Evolutionary conservation across 257 asterid species (phyloP).

Genomic region (Anisodus acutangulus): DNA sequence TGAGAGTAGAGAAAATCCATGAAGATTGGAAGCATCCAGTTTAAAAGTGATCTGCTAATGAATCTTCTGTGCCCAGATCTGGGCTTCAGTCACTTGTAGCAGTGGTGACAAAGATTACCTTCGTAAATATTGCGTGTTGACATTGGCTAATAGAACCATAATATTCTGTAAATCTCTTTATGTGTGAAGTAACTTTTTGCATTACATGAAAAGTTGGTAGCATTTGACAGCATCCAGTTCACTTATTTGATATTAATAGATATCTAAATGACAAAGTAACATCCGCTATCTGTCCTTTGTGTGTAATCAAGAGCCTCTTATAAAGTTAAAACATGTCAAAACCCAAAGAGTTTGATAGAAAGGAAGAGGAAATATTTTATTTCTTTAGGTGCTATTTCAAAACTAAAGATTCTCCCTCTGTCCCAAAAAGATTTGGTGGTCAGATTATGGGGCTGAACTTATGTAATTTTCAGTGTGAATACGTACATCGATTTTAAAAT

Average conservation of each 20-base stretch:
- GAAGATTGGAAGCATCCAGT: constrained; percentile 10
- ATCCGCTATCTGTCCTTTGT: constrained; percentile 16
- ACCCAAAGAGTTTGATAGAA: constrained; percentile 2
- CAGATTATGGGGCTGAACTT: constrained; percentile 1
- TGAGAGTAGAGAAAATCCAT: neutral
- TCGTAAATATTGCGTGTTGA: neutral
- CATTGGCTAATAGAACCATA: constrained; percentile 8
- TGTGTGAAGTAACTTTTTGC: neutral
- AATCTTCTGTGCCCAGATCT: neutral
- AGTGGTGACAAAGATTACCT: neutral
- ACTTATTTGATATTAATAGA: neutral
- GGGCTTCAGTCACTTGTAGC: neutral
- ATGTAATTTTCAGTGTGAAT: neutral
- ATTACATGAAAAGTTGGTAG: neutral
- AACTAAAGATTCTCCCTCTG: constrained; percentile 2
- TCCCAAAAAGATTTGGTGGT: neutral
- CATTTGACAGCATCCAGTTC: constrained; percentile 19
- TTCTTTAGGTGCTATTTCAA: constrained; percentile 12
- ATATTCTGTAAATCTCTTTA: neutral
- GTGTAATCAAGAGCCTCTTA: neutral
- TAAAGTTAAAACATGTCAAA: neutral
- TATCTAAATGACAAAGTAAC: constrained; percentile 16
- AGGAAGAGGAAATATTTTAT: neutral
- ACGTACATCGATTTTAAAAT: neutral
- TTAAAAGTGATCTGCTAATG: neutral